Base-by-base conservation (phyloP, 129 eudicot species). In the Lonicera japonica region DNA sequence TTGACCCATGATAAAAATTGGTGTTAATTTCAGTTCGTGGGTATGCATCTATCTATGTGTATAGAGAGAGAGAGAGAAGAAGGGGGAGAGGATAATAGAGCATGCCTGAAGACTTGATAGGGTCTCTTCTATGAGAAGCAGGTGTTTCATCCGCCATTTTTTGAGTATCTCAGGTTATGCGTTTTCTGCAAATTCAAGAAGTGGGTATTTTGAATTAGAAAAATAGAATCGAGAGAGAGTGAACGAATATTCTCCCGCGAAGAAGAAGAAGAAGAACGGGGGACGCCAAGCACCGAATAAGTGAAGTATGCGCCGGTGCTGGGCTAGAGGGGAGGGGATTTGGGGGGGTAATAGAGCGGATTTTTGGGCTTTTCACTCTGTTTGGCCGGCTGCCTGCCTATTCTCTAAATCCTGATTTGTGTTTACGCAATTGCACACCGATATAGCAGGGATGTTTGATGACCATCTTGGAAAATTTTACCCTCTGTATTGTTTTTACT, bases 131-230 rank as follows among this genome's bases (percentile, higher is more conserved):
- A 21, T 74, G 86, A 48, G 88, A 65, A 25, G 77, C 40, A 61
- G 72, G 69, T 71, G 70, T 64, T 25, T 83, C 91, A 52, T 89
- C 97, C 15, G 97, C 91, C 97, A 89, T 89, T 63, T 64, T n/a
- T 41, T 0, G 18, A 58, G 12, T 29, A 21, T 14, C 15, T 47
- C 45, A 1, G 12, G 18, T 11, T 9, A 11, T 61, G 1, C 21
- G 25, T 12, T 22, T 36, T 8, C 16, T 15, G 25, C 21, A 45
- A 21, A 25, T 54, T 9, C 0, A 54, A 15, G 13, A 54, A 54
- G 23, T 54, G 12, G 25, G 21, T 41, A 1, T 1, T 29, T 41
- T 7, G 63, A 52, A 58, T 1, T 40, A 11, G 29, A 36, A 16
- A 22, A 36, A 8, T 13, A 61, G 53, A 61, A 34, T 12, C 14